phyloP scores from a whole-genome alignment of 352 stramenopile species.

The Globisporangium echinulatum region DNA sequence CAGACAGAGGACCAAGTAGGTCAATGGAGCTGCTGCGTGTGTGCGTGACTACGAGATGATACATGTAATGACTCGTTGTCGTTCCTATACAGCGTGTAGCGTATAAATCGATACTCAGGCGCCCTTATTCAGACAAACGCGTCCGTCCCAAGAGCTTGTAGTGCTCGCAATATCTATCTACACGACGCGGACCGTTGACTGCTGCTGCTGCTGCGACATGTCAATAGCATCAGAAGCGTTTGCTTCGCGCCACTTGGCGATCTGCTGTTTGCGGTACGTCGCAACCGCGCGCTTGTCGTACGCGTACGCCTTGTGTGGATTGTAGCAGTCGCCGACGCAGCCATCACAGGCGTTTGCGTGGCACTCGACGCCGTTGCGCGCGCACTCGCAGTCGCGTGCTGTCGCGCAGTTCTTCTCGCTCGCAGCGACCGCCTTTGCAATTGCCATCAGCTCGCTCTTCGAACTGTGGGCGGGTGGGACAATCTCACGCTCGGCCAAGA shows the following conservation, averaged over 20 bases:
- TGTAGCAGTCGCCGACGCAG: slow-evolving; percentile 65
- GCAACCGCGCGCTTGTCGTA: slow-evolving; percentile 69
- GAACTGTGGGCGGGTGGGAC: slow-evolving; percentile 27
- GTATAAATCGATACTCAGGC: neutral
- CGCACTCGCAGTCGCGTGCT: slow-evolving; percentile 62
- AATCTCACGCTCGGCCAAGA: slow-evolving; percentile 53
- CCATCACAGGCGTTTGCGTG: slow-evolving; percentile 70
- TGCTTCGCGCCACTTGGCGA: slow-evolving; percentile 49
- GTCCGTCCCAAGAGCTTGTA: too few relatives aligned
- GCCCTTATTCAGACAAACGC: neutral
- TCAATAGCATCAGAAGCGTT: neutral
- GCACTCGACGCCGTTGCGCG: slow-evolving; percentile 63
- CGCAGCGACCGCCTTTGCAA: slow-evolving; percentile 51
- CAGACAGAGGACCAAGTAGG: too few relatives aligned
- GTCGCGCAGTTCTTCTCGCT: slow-evolving; percentile 75
- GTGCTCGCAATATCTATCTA: slow-evolving; percentile 11
- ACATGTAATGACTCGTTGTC: too few relatives aligned
- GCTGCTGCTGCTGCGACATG: slow-evolving; percentile 1
- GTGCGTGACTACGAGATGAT: neutral
- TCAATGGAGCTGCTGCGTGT: neutral
- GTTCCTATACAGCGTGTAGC: too few relatives aligned
- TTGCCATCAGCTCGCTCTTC: slow-evolving; percentile 62
- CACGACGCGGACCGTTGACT: slow-evolving; percentile 24
- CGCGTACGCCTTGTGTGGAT: slow-evolving; percentile 61
- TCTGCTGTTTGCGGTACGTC: slow-evolving; percentile 62